Percentiles rank a stretch among this genome's conserved stretches.
These are phyloP conservation scores for Antarctomyces pellizariae DNA, from an alignment of 495 filamentous ascomycete genomes.

Conservation along the genomic window DNA sequence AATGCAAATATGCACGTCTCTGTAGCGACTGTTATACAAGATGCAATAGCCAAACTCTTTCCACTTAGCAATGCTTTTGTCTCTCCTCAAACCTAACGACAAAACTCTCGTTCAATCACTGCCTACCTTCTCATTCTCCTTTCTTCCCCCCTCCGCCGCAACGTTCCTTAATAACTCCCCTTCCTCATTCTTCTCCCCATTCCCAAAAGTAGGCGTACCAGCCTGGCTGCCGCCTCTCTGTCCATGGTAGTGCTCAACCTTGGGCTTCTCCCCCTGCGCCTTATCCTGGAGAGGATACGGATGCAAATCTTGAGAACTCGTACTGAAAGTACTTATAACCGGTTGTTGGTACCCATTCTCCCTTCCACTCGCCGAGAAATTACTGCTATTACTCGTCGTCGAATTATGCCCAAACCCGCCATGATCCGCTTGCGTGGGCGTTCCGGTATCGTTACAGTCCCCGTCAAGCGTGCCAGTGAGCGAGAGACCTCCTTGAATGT, in stretches of 20 bases:
- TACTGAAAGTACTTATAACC: constrained; percentile 50
- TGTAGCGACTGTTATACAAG: no score
- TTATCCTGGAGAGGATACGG: constrained; percentile 39
- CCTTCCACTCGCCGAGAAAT: constrained; percentile 15
- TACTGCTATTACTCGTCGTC: constrained; percentile 16
- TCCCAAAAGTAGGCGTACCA: constrained; percentile 39
- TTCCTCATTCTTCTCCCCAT: no score
- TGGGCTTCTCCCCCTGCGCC: constrained; percentile 32
- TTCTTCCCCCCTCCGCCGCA: no score
- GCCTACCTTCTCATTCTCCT: no score
- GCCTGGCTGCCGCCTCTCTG: constrained; percentile 34
- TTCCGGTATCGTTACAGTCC: constrained; percentile 23
- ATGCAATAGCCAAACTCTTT: no score
- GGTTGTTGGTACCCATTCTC: constrained; percentile 38
- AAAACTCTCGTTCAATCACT: no score
- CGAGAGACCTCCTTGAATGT: constrained; percentile 51
- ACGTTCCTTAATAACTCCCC: no score
- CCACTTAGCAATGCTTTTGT: no score
- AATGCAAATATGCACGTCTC: no score
- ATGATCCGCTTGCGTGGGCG: constrained; percentile 31
- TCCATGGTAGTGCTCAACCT: constrained; percentile 37
- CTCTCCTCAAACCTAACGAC: no score
- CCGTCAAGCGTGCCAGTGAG: no score
- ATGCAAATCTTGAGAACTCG: constrained; percentile 48
- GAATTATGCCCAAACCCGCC: constrained; percentile 18